Base-by-base conservation (phyloP, 345 rosid species). In the Erysimum cheiranthoides region DNA sequence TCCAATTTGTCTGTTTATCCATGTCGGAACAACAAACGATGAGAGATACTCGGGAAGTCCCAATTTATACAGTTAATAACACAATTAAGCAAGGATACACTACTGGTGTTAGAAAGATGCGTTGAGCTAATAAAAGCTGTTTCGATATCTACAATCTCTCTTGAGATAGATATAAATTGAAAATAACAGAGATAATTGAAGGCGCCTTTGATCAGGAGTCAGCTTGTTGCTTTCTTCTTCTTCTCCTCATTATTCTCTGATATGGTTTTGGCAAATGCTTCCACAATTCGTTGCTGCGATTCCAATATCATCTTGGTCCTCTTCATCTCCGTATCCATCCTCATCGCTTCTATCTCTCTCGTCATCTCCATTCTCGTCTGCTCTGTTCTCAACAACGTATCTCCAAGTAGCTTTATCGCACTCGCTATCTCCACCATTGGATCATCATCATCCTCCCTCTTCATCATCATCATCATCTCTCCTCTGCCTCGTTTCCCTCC, bases 281-380 rank as follows among this genome's bases (percentile, higher is more conserved):
- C 95, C 38, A 92, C 86, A 25, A 92, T 85, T 68, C 88, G 76
- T 75, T 92, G 95, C 72, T 94, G 98, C 0, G 96, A 92, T 35
- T 92, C 93, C 73, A 94, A 66, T 51, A 94, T 82, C 98, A 94
- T 89, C 81, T 86, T 86, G 0, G 96, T 92, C 17, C 90, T 81
- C 87, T 92, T 92, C 93, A 89, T 85, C 84, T 92, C 97, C 87
- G 87, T 92, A 7, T 90, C 97, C 93, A 92, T 92, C 39, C 95
- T 86, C 96, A 84, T 89, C 0, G 79, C 80, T 76, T 94, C 99
- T 1, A 94, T 83, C 86, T 92, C 99, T 67, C 86, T 87, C 0
- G 84, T 85, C 97, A 89, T 88, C 73, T 94, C 96, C 93, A 94
- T 94, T 80, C 89, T 92, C 91, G 85, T 86, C 70, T 88, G 88